Percentiles rank a stretch among this genome's conserved stretches.
Evolutionary conservation across 1,139 yeast species (phyloP).

Genomic region (Candida sp.): DNA sequence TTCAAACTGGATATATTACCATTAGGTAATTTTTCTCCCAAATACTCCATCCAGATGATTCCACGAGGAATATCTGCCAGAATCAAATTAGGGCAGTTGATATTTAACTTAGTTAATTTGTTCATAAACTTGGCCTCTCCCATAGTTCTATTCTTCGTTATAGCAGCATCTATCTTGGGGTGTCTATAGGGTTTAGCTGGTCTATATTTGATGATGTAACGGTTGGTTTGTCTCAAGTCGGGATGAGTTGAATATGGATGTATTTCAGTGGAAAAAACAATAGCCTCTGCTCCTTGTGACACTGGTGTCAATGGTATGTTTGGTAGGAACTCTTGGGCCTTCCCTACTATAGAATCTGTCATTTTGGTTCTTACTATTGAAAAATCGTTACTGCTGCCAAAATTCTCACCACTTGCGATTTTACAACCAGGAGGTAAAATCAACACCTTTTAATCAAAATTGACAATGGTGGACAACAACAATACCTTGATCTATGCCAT

Average conservation of each 20-base stretch:
- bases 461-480: slow-evolving; percentile 1
- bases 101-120: slow-evolving; percentile 52
- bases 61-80: slow-evolving; percentile 79
- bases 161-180: slow-evolving; percentile 68
- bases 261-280: slow-evolving; percentile 58
- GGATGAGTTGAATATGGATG: slow-evolving; percentile 66
- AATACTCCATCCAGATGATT: slow-evolving; percentile 82
- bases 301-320: slow-evolving; percentile 50
- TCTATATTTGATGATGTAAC: slow-evolving; percentile 74
- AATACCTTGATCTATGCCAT: slow-evolving; percentile 27
- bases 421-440: background rate
- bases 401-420: background rate
- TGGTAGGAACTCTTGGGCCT: slow-evolving; percentile 42
- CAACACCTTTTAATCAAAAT: background rate
- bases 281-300: slow-evolving; percentile 97
- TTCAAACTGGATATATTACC: slow-evolving; percentile 58
- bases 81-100: slow-evolving; percentile 66
- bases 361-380: slow-evolving; percentile 15
- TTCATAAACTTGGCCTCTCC: slow-evolving; percentile 81
- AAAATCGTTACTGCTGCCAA: background rate
- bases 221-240: slow-evolving; percentile 17
- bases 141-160: slow-evolving; percentile 77
- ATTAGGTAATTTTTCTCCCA: slow-evolving; percentile 51
- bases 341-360: slow-evolving; percentile 40
- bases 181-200: slow-evolving; percentile 92